Conservation (phyloP, 495 filamentous ascomycete species). For the Penicillium argentinense region DNA sequence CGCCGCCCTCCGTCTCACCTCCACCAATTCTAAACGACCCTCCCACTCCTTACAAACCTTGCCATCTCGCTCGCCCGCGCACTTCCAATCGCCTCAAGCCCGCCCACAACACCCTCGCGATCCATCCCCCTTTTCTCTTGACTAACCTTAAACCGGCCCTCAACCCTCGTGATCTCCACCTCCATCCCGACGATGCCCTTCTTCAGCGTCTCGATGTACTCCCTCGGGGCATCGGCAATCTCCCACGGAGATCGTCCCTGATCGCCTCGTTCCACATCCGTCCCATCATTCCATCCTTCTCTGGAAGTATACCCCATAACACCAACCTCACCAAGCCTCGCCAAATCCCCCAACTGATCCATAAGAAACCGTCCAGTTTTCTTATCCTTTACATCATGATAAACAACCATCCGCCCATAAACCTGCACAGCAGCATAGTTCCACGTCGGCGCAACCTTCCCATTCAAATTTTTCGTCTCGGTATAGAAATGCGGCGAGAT, state of each 20-base stretch:
- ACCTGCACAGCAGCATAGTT: slow-evolving; percentile 59
- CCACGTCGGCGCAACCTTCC: slow-evolving; percentile 63
- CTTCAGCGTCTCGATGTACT: slow-evolving; percentile 44
- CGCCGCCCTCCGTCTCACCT: too few relatives aligned
- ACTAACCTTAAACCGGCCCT: slow-evolving; percentile 57
- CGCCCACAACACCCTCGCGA: slow-evolving; percentile 46
- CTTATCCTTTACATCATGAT: slow-evolving; percentile 34
- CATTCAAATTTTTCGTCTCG: slow-evolving; percentile 54
- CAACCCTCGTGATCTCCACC: slow-evolving; percentile 43
- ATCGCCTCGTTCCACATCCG: slow-evolving; percentile 5
- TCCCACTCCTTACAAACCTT: slow-evolving; percentile 15
- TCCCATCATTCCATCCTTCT: not conserved
- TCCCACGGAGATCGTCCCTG: slow-evolving; percentile 35
- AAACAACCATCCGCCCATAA: slow-evolving; percentile 52
- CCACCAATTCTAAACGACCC: slow-evolving; percentile 2
- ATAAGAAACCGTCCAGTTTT: slow-evolving; percentile 41
- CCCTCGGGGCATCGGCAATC: slow-evolving; percentile 46
- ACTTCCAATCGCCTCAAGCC: slow-evolving; percentile 31
- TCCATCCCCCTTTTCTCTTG: slow-evolving; percentile 48
- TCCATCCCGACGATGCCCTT: slow-evolving; percentile 53
- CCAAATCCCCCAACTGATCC: slow-evolving; percentile 48
- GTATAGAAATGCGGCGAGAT: slow-evolving; percentile 61
- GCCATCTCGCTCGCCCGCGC: slow-evolving; percentile 18
- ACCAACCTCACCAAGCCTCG: slow-evolving; percentile 39
- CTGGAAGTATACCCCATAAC: slow-evolving; percentile 43